These are phyloP conservation scores for Lophium mytilinum DNA, from an alignment of 495 filamentous ascomycete species.

Conservation along the genomic window DNA sequence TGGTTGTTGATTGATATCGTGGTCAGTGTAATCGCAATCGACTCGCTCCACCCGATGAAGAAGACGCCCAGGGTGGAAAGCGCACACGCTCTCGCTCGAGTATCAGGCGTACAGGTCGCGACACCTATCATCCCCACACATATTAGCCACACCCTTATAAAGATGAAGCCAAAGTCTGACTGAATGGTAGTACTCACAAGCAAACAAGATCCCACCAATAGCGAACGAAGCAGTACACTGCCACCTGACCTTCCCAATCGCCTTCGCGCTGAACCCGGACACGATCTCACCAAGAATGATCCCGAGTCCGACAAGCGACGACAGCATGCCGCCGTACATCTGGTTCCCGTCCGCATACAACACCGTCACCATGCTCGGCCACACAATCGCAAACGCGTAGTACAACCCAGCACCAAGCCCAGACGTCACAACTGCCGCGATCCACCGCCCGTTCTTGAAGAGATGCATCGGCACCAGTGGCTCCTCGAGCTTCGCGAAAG, in stretches of 20 bases:
- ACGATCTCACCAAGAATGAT: slow-evolving; percentile 7
- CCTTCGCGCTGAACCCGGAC: slow-evolving; percentile 5
- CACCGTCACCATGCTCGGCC: slow-evolving; percentile 8
- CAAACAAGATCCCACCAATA: slow-evolving; percentile 7
- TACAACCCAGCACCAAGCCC: slow-evolving; percentile 14
- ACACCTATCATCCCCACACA: neutral
- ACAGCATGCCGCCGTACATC: neutral
- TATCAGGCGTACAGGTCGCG: slow-evolving; percentile 3
- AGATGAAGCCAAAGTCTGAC: neutral
- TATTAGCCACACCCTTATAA: neutral
- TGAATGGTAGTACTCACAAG: neutral
- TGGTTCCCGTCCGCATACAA: neutral
- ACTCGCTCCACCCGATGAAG: slow-evolving; percentile 15
- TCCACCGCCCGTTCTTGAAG: slow-evolving; percentile 12
- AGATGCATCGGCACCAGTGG: slow-evolving; percentile 21
- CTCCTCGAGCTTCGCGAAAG: slow-evolving; percentile 7
- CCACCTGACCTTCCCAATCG: slow-evolving; percentile 6
- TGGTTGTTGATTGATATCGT: slow-evolving; percentile 5
- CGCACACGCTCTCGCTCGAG: neutral
- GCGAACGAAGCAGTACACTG: slow-evolving; percentile 2
- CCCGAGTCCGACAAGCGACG: neutral
- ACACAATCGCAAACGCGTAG: slow-evolving; percentile 17
- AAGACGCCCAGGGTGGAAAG: slow-evolving; percentile 7
- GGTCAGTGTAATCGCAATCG: slow-evolving; percentile 1
- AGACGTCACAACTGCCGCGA: neutral